These are phyloP conservation scores for Chaetomium olivaceum DNA, from an alignment of 2,329 filamentous ascomycete species.

Conservation along the genomic window DNA sequence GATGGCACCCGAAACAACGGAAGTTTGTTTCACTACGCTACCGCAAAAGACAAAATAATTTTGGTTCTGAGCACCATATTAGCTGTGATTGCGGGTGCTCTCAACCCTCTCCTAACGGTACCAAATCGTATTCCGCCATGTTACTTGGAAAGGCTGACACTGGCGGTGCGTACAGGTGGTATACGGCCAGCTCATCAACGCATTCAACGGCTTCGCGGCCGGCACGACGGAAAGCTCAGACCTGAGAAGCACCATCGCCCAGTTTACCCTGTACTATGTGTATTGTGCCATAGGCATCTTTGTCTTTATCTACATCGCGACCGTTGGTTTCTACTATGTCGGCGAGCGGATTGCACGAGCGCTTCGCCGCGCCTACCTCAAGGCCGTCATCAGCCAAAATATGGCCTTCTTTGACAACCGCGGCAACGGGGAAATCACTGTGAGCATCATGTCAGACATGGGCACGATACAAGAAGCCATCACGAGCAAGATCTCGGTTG, in stretches of 20 bases:
- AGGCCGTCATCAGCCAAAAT: too few species aligned
- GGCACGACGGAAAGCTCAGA: neutral
- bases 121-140: neutral
- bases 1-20: neutral
- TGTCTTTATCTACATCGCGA: too few species aligned
- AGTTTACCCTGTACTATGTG: too few species aligned
- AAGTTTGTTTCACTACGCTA: neutral
- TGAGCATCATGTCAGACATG: too few species aligned
- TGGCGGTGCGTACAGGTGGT: neutral
- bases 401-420: too few species aligned
- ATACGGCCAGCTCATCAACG: conserved; percentile 1
- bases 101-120: neutral
- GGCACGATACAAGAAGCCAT: too few species aligned
- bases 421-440: too few species aligned
- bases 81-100: neutral
- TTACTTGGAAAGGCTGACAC: neutral
- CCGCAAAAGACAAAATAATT: neutral
- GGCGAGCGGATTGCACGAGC: too few species aligned
- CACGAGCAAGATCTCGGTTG: too few species aligned
- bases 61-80: neutral
- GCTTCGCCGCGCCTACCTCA: too few species aligned
- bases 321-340: too few species aligned
- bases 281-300: too few species aligned
- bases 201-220: neutral
- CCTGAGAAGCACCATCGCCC: neutral